phyloP scores from a whole-genome alignment of 768 basidiomycete species.

The Tricholoma terreum region DNA sequence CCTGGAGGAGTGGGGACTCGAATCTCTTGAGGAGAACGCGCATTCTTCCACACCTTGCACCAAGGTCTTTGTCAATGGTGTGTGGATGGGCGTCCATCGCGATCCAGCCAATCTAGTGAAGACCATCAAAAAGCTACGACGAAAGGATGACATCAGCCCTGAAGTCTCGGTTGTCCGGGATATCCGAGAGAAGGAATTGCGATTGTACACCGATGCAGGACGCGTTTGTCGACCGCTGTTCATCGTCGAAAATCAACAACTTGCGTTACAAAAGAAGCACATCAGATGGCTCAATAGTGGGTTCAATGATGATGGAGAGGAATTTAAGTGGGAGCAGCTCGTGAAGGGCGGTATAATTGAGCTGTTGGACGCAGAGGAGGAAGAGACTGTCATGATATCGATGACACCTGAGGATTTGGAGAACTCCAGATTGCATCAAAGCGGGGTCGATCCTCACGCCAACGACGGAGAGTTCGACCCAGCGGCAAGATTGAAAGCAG shows the following conservation, averaged over 20 bases:
- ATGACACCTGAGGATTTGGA: conserved; percentile 98
- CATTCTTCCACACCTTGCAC: conserved; percentile 81
- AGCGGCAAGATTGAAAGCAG: conserved; percentile 83
- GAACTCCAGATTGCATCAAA: conserved; percentile 66
- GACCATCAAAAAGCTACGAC: conserved; percentile 87
- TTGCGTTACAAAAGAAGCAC: conserved; percentile 81
- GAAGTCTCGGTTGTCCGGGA: conserved; percentile 98
- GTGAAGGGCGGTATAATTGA: conserved; percentile 89
- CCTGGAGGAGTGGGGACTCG: conserved; percentile 97
- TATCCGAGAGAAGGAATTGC: conserved; percentile 91
- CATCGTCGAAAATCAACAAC: conserved; percentile 90
- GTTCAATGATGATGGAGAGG: conserved; percentile 55
- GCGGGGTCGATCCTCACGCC: conserved; percentile 53
- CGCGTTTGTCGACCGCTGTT: conserved; percentile 96
- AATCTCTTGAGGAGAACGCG: conserved; percentile 91
- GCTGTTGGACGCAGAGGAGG: conserved; percentile 95
- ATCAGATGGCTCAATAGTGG: conserved; percentile 66
- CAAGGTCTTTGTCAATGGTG: conserved; percentile 98
- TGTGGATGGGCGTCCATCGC: conserved; percentile 99
- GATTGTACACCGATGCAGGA: conserved; percentile 95
- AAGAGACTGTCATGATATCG: conserved; percentile 99
- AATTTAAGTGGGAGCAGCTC: conserved; percentile 81
- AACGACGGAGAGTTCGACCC: conserved; percentile 78
- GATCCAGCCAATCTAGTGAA: conserved; percentile 90
- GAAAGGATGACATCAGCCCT: conserved; percentile 92